Percentiles rank a stretch among this genome's conserved stretches.
These are phyloP conservation scores for Trichosanthes truncata DNA, from an alignment of 306 rosid genomes.

Conservation along the genomic window DNA sequence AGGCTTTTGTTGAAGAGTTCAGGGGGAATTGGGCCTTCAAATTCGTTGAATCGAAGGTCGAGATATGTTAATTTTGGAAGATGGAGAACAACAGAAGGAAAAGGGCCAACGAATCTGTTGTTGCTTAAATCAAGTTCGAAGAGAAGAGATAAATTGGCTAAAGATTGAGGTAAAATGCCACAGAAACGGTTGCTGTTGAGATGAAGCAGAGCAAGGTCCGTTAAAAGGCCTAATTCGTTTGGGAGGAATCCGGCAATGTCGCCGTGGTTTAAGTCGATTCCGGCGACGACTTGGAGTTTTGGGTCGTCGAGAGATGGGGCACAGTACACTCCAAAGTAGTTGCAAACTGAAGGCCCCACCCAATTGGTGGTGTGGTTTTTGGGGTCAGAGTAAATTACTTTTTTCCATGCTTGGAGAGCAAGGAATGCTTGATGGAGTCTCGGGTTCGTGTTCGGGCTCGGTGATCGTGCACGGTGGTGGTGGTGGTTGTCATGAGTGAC, in stretches of 20 bases:
- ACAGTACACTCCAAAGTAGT: conserved; percentile 60
- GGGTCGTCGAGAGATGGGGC: conserved; percentile 52
- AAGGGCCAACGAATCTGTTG: conserved; percentile 84
- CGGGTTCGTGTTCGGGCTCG: conserved; percentile 33
- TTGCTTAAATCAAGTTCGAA: conserved; percentile 74
- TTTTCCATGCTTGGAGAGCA: conserved; percentile 85
- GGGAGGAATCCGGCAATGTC: conserved; percentile 91
- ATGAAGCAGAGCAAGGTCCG: conserved; percentile 68
- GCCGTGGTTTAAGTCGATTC: conserved; percentile 63
- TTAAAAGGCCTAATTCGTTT: conserved; percentile 50
- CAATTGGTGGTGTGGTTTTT: conserved; percentile 55
- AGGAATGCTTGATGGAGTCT: conserved; percentile 58
- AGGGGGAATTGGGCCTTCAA: conserved; percentile 76
- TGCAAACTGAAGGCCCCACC: conserved; percentile 77
- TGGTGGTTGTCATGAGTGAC: conserved; percentile 5
- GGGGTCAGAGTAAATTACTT: conserved; percentile 75
- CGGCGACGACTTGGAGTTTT: conserved; percentile 50
- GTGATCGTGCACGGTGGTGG: conserved; percentile 10
- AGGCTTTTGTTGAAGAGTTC: conserved; percentile 44
- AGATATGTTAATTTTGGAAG: conserved; percentile 47
- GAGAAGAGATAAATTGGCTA: conserved; percentile 51
- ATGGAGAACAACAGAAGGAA: conserved; percentile 57
- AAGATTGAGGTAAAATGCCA: conserved; percentile 52
- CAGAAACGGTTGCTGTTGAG: conserved; percentile 80
- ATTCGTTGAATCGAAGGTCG: conserved; percentile 73